A percentile compares a stretch with the other conserved stretches of the same genome.
phyloP scores from a whole-genome alignment of 306 rosid genomes.

The Cucurbita pepo region DNA sequence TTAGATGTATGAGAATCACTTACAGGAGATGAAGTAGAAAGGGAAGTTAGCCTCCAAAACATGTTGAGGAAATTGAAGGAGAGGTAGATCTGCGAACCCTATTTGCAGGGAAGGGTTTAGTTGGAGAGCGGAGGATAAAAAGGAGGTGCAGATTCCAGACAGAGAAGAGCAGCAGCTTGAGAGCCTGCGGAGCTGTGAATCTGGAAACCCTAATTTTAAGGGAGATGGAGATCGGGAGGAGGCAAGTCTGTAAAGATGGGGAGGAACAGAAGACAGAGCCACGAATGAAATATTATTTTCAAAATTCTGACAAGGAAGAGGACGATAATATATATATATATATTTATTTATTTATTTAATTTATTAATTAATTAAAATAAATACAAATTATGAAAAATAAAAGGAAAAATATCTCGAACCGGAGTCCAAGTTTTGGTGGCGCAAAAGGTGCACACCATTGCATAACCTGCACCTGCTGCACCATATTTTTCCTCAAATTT shows the following conservation, averaged over 20 bases:
- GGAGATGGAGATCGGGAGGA: slow-evolving; percentile 40
- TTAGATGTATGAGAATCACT: slow-evolving; percentile 13
- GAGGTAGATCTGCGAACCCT: slow-evolving; percentile 46
- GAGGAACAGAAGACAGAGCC: slow-evolving; percentile 12
- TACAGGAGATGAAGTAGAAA: slow-evolving; percentile 88
- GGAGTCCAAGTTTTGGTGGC: slow-evolving; percentile 1
- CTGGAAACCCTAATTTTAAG: slow-evolving; percentile 69
- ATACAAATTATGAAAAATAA: background rate
- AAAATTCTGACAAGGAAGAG: background rate
- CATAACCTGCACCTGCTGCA: background rate
- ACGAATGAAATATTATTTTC: slow-evolving; percentile 12
- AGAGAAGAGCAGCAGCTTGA: slow-evolving; percentile 1
- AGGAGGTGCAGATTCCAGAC: slow-evolving; percentile 11
- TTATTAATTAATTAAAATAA: background rate
- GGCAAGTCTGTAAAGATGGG: slow-evolving; percentile 51
- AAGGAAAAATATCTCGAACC: background rate
- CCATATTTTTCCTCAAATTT: background rate
- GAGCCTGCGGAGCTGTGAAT: slow-evolving; percentile 10
- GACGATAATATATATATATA: background rate
- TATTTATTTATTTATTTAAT: too few species aligned
- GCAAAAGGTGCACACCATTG: background rate
- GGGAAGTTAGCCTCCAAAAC: slow-evolving; percentile 97
- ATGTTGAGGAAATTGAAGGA: slow-evolving; percentile 27
- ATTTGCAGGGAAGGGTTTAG: slow-evolving; percentile 6
- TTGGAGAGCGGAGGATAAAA: background rate